These are phyloP conservation scores for Kwoniella newhampshirensis DNA, from an alignment of 768 basidiomycete species.

Conservation along the genomic window DNA sequence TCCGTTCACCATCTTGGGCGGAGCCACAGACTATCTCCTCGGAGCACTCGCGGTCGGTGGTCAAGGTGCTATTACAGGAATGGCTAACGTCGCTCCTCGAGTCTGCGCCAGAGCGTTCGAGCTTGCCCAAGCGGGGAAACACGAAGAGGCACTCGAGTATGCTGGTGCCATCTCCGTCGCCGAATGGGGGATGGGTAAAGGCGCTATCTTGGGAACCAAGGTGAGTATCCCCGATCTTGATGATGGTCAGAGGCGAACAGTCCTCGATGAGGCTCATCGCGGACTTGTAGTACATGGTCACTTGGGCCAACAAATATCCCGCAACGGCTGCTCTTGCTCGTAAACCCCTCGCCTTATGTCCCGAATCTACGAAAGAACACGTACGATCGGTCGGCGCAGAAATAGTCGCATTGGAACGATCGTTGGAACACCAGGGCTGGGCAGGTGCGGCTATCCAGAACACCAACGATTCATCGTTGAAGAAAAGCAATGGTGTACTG, in stretches of 20 bases:
- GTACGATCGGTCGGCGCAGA: conserved; percentile 8
- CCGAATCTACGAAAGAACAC: conserved; percentile 24
- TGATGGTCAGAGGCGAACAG: background rate
- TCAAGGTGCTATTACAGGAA: conserved; percentile 37
- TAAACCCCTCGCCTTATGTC: conserved; percentile 27
- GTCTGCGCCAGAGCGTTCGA: conserved; percentile 29
- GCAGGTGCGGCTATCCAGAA: conserved; percentile 5
- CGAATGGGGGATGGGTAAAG: conserved; percentile 36
- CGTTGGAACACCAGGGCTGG: conserved; percentile 27
- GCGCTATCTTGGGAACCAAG: conserved; percentile 29
- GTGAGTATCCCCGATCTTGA: conserved; percentile 14
- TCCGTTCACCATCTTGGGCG: conserved; percentile 33
- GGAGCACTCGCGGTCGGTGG: conserved; percentile 25
- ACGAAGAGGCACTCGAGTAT: conserved; percentile 21
- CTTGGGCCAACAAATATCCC: conserved; percentile 21
- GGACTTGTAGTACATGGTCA: conserved; percentile 20
- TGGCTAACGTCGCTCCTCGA: conserved; percentile 35
- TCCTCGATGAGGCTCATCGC: too few species aligned
- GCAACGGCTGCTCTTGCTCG: conserved; percentile 14
- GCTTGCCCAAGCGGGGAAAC: conserved; percentile 22
- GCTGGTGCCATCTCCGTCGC: conserved; percentile 20
- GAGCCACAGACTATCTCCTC: conserved; percentile 36
- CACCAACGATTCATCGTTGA: background rate
- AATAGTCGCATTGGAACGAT: conserved; percentile 22
- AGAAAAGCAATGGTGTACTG: conserved; percentile 10